phyloP scores from a whole-genome alignment of 139 green algal species.

The Micractinium sp. region DNA sequence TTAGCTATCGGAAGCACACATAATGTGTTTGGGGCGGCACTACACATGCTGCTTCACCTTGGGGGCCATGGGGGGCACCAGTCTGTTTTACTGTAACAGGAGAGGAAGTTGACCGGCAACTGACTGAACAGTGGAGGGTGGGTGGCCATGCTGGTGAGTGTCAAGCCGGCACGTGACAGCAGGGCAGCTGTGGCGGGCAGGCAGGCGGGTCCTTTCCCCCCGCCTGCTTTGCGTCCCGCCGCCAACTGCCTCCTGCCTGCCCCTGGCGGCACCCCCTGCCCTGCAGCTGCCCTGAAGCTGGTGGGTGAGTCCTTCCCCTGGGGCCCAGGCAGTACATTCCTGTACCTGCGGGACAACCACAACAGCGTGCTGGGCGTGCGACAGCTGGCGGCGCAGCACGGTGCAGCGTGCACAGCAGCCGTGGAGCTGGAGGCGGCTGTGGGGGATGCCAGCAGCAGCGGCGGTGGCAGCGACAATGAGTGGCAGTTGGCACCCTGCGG shows the following conservation, averaged over 20 bases:
- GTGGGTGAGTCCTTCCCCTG: constrained; percentile 87
- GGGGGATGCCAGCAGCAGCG: background rate
- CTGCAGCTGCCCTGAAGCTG: constrained; percentile 74
- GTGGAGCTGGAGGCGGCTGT: constrained; percentile 19
- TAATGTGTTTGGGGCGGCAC: too few species aligned
- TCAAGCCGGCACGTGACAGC: too few species aligned
- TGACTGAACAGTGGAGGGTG: too few species aligned
- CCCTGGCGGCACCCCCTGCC: too few species aligned
- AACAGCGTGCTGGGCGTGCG: constrained; percentile 89
- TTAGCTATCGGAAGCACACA: too few species aligned
- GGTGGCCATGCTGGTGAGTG: too few species aligned
- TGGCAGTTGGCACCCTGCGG: background rate
- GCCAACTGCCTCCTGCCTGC: background rate
- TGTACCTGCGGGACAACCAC: constrained; percentile 77
- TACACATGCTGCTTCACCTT: too few species aligned
- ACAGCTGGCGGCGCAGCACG: constrained; percentile 59
- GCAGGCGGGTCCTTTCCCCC: background rate
- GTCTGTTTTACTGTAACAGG: too few species aligned
- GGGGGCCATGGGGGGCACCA: too few species aligned
- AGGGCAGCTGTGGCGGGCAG: too few species aligned
- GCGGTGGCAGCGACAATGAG: background rate
- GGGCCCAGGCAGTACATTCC: constrained; percentile 50
- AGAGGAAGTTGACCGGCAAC: too few species aligned
- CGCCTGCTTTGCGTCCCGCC: background rate
- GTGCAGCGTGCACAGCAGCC: constrained; percentile 34